Evolutionary conservation across 83 land plant genomes (phyloP), one percentile per base, ranked within the genome.

Genomic region (Thuja plicata): DNA sequence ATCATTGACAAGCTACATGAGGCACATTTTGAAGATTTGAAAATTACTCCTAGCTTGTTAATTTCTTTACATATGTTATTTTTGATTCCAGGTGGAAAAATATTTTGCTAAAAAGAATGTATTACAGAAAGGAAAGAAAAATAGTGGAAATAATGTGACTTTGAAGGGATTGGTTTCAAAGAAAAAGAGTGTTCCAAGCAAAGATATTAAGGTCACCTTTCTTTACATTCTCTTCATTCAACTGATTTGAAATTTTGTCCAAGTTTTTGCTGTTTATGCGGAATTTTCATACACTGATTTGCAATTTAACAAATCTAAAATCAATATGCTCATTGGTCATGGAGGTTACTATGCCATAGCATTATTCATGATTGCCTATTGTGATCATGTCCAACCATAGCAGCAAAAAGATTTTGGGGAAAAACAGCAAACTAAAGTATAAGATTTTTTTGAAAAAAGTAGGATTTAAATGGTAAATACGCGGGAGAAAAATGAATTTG

Each of bases 81-180:
- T 87, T 66, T 87, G 35, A 87, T 87, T 87, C 87, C 90, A 95
- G 97, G 94, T 92, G 35, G 97, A 92, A 37, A 83, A 71, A 70
- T 88, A 90, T 89, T 78, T 88, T 80, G 90, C 90, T 19, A 94
- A 91, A 86, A 94, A 91, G 90, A 94, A 90, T 66, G 85, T 88
- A 32, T 32, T 88, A 27, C 92, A 88, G 62, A 94, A 96, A 88
- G 89, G 81, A 41, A 91, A 88, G 84, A 93, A 87, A 74, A 62
- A 38, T 41, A 89, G 79, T 74, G 93, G 87, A 52, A 94, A 92
- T 88, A 91, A 89, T 90, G 90, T 89, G 5, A 30, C 12, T 60
- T 54, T 38, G 11, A 21, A 79, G 79, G 77, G 35, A 2, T 66
- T 78, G 32, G 88, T 85, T 52, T 45, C 24, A 50, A 66, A 90